phyloP scores from a whole-genome alignment of 495 filamentous ascomycete genomes.

The Xylaria bambusicola region DNA sequence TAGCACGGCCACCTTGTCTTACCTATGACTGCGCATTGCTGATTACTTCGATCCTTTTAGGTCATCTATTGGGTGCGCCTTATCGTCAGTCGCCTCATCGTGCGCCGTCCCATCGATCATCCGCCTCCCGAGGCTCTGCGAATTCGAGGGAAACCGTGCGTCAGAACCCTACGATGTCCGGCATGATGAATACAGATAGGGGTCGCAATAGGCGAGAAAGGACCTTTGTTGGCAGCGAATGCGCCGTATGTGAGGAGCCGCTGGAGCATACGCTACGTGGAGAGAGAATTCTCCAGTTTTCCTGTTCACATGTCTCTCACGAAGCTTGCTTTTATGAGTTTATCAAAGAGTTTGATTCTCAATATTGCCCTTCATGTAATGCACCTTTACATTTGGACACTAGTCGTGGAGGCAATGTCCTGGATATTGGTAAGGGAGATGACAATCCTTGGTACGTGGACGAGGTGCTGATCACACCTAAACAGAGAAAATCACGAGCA shows the following conservation, averaged over 20 bases:
- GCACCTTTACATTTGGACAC: slow-evolving; percentile 91
- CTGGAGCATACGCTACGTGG: slow-evolving; percentile 94
- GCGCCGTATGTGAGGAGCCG: slow-evolving; percentile 95
- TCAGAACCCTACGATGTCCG: slow-evolving; percentile 30
- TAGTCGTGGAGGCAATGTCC: slow-evolving; percentile 89
- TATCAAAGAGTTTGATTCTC: slow-evolving; percentile 91
- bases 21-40: slow-evolving; percentile 1
- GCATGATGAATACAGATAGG: slow-evolving; percentile 77
- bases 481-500: slow-evolving; percentile 93
- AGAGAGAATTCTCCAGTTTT: slow-evolving; percentile 93
- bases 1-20: not conserved
- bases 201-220: slow-evolving; percentile 82
- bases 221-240: slow-evolving; percentile 93
- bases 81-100: slow-evolving; percentile 31
- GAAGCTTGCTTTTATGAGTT: slow-evolving; percentile 99
- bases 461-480: slow-evolving; percentile 23
- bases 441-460: slow-evolving; percentile 13
- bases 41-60: slow-evolving; percentile 26
- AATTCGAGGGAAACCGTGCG: slow-evolving; percentile 41
- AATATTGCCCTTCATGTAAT: slow-evolving; percentile 94
- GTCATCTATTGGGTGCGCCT: slow-evolving; percentile 41
- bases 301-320: slow-evolving; percentile 93
- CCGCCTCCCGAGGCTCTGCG: slow-evolving; percentile 42
- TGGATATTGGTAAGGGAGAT: slow-evolving; percentile 77
- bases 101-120: slow-evolving; percentile 47